Evolutionary conservation across 202 grass and related monocot genomes (phyloP).

Genomic region (Carex arenaria): DNA sequence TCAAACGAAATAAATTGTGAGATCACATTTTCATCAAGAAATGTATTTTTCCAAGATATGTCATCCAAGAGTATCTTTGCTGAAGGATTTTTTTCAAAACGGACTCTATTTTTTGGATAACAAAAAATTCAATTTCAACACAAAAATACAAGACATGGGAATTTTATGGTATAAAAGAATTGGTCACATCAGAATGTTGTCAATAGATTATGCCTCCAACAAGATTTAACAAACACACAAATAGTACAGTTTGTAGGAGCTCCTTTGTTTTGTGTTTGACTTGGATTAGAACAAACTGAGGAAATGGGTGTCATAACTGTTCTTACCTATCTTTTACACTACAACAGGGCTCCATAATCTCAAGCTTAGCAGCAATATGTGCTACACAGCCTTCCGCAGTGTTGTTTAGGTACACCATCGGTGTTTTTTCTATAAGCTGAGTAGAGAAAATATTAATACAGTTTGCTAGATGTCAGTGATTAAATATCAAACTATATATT

Average conservation of each 20-base stretch:
- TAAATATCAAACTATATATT: not conserved
- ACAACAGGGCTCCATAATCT: constrained; percentile 96
- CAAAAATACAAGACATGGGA: too few relatives aligned
- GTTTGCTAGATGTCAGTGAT: not conserved
- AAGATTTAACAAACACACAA: not conserved
- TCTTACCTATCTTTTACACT: constrained; percentile 92
- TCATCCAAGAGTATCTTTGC: too few relatives aligned
- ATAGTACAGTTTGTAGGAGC: not conserved
- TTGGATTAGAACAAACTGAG: not conserved
- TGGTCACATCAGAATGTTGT: not conserved
- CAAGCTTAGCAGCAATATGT: constrained; percentile 83
- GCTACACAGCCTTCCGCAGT: constrained; percentile 63
- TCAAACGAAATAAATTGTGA: too few relatives aligned
- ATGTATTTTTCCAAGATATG: too few relatives aligned
- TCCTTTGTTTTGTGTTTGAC: not conserved
- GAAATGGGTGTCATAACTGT: not conserved
- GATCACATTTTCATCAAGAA: too few relatives aligned
- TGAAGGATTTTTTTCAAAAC: too few relatives aligned
- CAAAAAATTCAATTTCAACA: too few relatives aligned
- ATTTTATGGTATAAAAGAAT: too few relatives aligned
- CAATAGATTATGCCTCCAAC: not conserved
- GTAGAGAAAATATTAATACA: not conserved
- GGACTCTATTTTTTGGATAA: too few relatives aligned
- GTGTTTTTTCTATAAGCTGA: constrained; percentile 95
- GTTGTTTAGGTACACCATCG: constrained; percentile 95